These are phyloP conservation scores for Ophiostoma himal-ulmi DNA, from an alignment of 2,329 filamentous ascomycete species.

Conservation along the genomic window DNA sequence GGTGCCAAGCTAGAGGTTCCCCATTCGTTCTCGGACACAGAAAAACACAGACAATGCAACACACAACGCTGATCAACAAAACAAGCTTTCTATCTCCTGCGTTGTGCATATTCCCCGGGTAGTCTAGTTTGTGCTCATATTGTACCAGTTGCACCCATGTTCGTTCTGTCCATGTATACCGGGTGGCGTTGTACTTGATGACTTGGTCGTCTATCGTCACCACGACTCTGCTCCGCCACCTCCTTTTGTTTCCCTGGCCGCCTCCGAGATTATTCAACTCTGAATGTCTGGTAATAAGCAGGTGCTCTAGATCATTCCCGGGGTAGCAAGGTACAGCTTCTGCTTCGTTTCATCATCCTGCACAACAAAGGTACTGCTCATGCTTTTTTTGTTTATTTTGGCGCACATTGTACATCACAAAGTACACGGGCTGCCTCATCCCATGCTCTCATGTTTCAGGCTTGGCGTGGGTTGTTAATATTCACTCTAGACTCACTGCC, in stretches of 20 bases:
- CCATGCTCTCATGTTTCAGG: slow-evolving; percentile 3
- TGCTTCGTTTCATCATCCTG: neutral
- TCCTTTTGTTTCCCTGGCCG: neutral
- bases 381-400: no score
- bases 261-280: neutral
- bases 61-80: neutral
- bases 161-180: neutral
- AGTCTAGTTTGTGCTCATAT: neutral
- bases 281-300: neutral
- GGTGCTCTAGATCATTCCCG: neutral
- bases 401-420: neutral
- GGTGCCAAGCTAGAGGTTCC: neutral
- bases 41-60: neutral
- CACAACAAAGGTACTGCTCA: neutral
- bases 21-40: neutral
- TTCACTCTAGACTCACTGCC: neutral
- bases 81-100: slow-evolving; percentile 1
- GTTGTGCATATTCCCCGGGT: neutral
- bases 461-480: neutral
- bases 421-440: neutral
- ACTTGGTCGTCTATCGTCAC: neutral
- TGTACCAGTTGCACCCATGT: neutral
- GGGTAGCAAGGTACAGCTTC: neutral
- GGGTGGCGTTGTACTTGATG: neutral
- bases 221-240: neutral